These are phyloP conservation scores for Gossypium longicalyx DNA, from an alignment of 345 rosid genomes.

Conservation along the genomic window DNA sequence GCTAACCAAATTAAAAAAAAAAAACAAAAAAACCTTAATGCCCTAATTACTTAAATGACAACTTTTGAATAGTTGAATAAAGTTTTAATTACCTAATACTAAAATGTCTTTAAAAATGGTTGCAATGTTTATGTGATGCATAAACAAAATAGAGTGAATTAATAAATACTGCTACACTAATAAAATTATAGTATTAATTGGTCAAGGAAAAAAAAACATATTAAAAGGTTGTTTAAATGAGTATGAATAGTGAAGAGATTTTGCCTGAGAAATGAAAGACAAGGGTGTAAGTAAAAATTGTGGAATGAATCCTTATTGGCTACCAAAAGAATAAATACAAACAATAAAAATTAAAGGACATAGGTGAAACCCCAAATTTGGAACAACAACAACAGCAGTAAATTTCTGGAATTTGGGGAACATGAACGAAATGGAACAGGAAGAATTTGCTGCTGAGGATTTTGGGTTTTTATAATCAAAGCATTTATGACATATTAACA, in stretches of 20 bases:
- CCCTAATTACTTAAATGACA: no score
- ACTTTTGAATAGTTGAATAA: no score
- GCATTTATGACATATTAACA: no score
- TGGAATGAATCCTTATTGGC: conserved; percentile 6
- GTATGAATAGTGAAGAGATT: neutral
- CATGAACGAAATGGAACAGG: neutral
- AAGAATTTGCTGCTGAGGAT: neutral
- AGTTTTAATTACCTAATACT: no score
- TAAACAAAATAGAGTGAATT: neutral
- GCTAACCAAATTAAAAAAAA: no score
- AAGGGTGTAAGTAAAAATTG: neutral
- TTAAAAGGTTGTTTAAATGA: neutral
- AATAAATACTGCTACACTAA: neutral
- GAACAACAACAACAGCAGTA: neutral
- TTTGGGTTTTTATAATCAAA: neutral
- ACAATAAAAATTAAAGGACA: neutral
- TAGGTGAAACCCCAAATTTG: neutral
- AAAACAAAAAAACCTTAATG: no score
- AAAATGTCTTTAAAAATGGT: no score
- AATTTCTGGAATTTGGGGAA: neutral
- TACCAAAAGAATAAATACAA: conserved; percentile 1
- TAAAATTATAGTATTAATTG: neutral
- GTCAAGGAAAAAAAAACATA: neutral
- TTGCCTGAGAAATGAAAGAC: conserved; percentile 9
- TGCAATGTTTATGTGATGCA: no score